A percentile compares a stretch with the other conserved stretches of the same genome.
phyloP scores from a whole-genome alignment of 2,329 filamentous ascomycete species.

The Aspergillus quadrilineatus region DNA sequence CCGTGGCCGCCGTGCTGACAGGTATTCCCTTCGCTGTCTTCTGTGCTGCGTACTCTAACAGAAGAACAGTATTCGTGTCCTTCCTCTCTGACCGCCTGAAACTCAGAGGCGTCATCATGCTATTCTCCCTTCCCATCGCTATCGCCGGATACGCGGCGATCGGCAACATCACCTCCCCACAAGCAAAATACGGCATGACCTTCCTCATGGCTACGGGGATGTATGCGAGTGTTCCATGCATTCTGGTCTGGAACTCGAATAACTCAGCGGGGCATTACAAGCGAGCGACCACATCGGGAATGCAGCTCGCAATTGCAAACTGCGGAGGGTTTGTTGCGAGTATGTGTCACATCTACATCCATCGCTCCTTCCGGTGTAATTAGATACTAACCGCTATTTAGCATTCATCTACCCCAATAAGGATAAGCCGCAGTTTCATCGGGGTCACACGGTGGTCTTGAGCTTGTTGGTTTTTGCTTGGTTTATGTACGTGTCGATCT shows the following conservation, averaged over 20 bases:
- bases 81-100: constrained; percentile 61
- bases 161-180: constrained; percentile 53
- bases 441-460: constrained; percentile 62
- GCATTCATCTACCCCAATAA: constrained; percentile 61
- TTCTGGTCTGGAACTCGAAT: constrained; percentile 66
- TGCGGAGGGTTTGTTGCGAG: constrained; percentile 66
- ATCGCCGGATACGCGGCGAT: constrained; percentile 67
- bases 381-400: constrained; percentile 15
- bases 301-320: constrained; percentile 67
- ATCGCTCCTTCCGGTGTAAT: background rate
- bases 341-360: constrained; percentile 24
- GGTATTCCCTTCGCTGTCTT: constrained; percentile 34
- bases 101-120: constrained; percentile 61
- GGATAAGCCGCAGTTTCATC: constrained; percentile 59
- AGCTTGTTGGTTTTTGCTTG: constrained; percentile 62
- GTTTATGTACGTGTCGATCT: constrained; percentile 57
- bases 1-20: constrained; percentile 58
- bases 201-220: constrained; percentile 66
- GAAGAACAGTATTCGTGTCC: constrained; percentile 38
- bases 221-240: constrained; percentile 62
- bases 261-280: constrained; percentile 71
- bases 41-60: background rate
- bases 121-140: constrained; percentile 61
- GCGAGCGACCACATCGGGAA: constrained; percentile 63
- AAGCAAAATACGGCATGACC: constrained; percentile 64